Conservation (phyloP, 2,329 filamentous ascomycete species). For the Sarocladium kiliense region DNA sequence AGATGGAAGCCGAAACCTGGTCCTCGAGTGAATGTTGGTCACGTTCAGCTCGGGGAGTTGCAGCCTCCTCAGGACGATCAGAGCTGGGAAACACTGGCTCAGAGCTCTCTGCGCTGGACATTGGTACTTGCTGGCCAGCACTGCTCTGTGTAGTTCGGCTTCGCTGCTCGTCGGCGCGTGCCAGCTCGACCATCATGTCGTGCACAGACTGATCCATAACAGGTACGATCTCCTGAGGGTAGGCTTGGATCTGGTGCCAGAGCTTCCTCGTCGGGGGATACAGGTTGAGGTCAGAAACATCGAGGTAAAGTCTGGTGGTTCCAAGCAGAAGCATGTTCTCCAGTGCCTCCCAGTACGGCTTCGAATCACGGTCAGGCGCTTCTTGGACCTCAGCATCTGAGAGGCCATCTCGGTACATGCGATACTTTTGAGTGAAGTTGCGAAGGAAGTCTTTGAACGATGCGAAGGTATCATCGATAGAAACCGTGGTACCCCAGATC, state of each 20-base stretch:
- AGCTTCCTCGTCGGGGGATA: slow-evolving; percentile 91
- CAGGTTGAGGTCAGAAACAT: slow-evolving; percentile 82
- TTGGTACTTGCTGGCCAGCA: slow-evolving; percentile 39
- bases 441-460: slow-evolving; percentile 88
- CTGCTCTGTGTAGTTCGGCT: slow-evolving; percentile 58
- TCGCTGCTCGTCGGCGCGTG: slow-evolving; percentile 70
- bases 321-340: slow-evolving; percentile 89
- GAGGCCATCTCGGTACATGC: slow-evolving; percentile 84
- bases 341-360: slow-evolving; percentile 79
- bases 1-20: slow-evolving; percentile 74
- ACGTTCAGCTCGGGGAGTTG: slow-evolving; percentile 34
- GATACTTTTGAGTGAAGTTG: slow-evolving; percentile 91
- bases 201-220: slow-evolving; percentile 94
- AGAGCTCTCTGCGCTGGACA: slow-evolving; percentile 56
- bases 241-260: slow-evolving; percentile 91
- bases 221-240: slow-evolving; percentile 93
- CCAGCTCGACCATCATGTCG: slow-evolving; percentile 87
- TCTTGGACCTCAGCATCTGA: slow-evolving; percentile 68
- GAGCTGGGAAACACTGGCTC: slow-evolving; percentile 76
- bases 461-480: slow-evolving; percentile 81
- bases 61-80: slow-evolving; percentile 53
- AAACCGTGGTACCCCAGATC: slow-evolving; percentile 97
- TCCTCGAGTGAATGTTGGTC: slow-evolving; percentile 61
- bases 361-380: slow-evolving; percentile 67
- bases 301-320: slow-evolving; percentile 77